Evolutionary conservation across 2,329 filamentous ascomycete species (phyloP), one percentile per base, ranked within the genome.

Genomic region (Cladobotryum mycophilum): DNA sequence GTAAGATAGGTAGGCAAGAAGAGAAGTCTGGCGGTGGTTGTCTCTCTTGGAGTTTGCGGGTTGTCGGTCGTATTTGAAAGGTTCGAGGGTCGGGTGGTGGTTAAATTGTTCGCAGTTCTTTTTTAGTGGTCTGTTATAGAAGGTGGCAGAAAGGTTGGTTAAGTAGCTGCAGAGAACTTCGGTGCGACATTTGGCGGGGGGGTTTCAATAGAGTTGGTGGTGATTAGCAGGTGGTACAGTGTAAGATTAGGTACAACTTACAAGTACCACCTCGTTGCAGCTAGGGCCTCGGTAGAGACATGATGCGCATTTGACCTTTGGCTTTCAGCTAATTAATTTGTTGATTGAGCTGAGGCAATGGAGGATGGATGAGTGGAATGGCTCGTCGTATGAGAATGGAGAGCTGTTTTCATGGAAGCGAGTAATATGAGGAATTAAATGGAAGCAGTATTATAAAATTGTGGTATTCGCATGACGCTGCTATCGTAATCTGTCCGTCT

Each of bases 201-300:
- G 20, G n/a, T n/a, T n/a, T 65, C 65, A 68, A 67, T 68, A 45
- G 58, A 50, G 59, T 52, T 52, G 48, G n/a, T 30, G 37, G 49
- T 55, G 55, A 58, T 61, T 65, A 56, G 20, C 20, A 20, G 55
- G 49, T 56, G 55, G 47, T 51, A 51, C n/a, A n/a, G n/a, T n/a
- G n/a, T n/a, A n/a, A n/a, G n/a, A n/a, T n/a, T n/a, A n/a, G n/a
- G n/a, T n/a, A n/a, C n/a, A n/a, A n/a, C n/a, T n/a, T n/a, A n/a
- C n/a, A n/a, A n/a, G n/a, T n/a, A n/a, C n/a, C n/a, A n/a, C 20
- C 20, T 20, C 20, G 20, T 20, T 20, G 20, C 20, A 20, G 59
- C 56, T 62, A 64, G 58, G 47, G 57, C 56, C 57, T 57, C 60
- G 58, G 58, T 60, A 60, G 48, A 58, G 43, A 49, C 53, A 53